phyloP scores from a whole-genome alignment of 495 filamentous ascomycete species.

The Aspergillus cavernicola region DNA sequence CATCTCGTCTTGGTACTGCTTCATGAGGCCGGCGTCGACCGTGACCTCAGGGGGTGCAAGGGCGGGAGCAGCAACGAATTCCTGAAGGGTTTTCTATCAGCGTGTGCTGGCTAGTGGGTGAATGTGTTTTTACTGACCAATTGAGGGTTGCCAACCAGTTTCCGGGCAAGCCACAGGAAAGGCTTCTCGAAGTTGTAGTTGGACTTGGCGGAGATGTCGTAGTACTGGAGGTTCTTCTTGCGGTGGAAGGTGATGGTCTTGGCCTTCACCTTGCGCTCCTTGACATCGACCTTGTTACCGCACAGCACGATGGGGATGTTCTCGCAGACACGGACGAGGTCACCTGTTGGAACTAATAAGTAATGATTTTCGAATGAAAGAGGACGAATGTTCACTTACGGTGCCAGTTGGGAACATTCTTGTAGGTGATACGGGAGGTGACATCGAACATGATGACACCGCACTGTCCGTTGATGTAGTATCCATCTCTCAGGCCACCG shows the following conservation, averaged over 20 bases:
- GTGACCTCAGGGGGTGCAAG: constrained; percentile 88
- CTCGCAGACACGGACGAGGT: constrained; percentile 99
- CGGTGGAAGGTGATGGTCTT: constrained; percentile 99
- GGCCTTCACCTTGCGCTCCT: constrained; percentile 99
- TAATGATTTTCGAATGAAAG: neutral
- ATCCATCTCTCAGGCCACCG: constrained; percentile 97
- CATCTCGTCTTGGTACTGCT: constrained; percentile 87
- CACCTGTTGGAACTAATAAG: constrained; percentile 58
- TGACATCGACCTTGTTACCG: constrained; percentile 99
- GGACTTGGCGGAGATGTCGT: constrained; percentile 99
- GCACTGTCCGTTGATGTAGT: constrained; percentile 99
- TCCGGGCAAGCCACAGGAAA: constrained; percentile 98
- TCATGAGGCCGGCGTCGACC: constrained; percentile 78
- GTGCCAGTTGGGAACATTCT: constrained; percentile 99
- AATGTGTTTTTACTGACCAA: constrained; percentile 57
- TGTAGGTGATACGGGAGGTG: constrained; percentile 99
- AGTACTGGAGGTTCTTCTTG: constrained; percentile 99
- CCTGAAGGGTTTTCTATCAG: constrained; percentile 47
- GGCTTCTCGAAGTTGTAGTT: constrained; percentile 99
- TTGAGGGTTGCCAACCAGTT: constrained; percentile 90
- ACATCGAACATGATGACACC: constrained; percentile 99
- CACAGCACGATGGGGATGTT: constrained; percentile 97
- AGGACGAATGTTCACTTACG: constrained; percentile 59
- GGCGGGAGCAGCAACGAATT: constrained; percentile 94
- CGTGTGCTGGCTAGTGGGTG: neutral